A percentile compares a stretch with the other conserved stretches of the same genome.
Evolutionary conservation across 371 early-diverging fungal genomes (phyloP).

Genomic region (Apophysomyces variabilis): DNA sequence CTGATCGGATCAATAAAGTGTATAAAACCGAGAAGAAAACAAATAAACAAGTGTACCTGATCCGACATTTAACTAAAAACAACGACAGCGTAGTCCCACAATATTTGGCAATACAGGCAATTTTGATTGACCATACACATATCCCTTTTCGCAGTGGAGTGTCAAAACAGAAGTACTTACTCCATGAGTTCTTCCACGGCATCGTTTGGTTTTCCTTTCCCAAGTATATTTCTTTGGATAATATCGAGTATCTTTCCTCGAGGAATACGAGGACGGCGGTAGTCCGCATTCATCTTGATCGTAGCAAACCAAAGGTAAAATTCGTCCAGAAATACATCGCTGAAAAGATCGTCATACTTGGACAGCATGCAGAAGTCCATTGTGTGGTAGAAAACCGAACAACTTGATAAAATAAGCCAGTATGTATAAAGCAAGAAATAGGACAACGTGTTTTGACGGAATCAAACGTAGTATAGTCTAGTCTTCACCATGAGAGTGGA

Average conservation of each 20-base stretch:
- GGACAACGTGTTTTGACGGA: too few relatives aligned
- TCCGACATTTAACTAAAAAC: background rate
- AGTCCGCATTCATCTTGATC: slow-evolving; percentile 57
- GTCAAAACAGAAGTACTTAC: slow-evolving; percentile 21
- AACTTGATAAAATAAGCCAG: background rate
- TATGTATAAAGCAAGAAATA: too few relatives aligned
- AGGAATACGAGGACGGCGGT: slow-evolving; percentile 42
- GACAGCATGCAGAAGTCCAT: slow-evolving; percentile 61
- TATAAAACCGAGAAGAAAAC: too few relatives aligned
- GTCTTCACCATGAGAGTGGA: too few relatives aligned
- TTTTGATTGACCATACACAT: background rate
- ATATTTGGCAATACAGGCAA: background rate
- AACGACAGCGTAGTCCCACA: background rate
- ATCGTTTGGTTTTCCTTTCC: slow-evolving; percentile 44
- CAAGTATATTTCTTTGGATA: slow-evolving; percentile 53
- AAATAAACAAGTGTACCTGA: background rate
- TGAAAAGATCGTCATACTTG: slow-evolving; percentile 72
- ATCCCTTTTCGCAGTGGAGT: background rate
- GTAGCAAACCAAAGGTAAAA: slow-evolving; percentile 72
- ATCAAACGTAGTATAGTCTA: too few relatives aligned
- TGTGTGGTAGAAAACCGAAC: slow-evolving; percentile 29
- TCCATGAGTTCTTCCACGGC: slow-evolving; percentile 35
- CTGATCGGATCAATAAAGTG: too few relatives aligned
- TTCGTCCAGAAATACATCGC: slow-evolving; percentile 70
- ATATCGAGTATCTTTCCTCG: slow-evolving; percentile 51